Base-by-base conservation (phyloP, 23 red algal species). In the Gracilaria vermiculophylla region DNA sequence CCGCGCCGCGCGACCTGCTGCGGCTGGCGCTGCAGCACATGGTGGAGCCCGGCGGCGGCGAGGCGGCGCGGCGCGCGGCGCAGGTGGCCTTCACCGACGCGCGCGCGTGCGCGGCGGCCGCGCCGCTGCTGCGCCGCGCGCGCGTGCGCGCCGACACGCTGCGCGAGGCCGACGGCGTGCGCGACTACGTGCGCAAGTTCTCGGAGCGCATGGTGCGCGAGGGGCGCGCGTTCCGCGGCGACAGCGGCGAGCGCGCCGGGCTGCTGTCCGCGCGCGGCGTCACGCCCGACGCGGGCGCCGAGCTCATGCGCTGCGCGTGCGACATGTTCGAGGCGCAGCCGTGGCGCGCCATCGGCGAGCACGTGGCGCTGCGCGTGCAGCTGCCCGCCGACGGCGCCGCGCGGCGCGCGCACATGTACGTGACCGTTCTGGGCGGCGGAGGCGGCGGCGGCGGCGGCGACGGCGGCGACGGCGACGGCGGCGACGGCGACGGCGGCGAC, bases 141-240 rank as follows among this genome's bases (percentile, higher is more conserved):
- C 56, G 51, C 58, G 78, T 97, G 1, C 24, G 56, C 43, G 53
- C 52, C 0, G 65, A 53, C 1, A 88, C 78, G 2, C 72, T 97
- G 19, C 41, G 62, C 25, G 47, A 86, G 19, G 94, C 94, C 5
- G 90, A 92, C 58, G 94, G 94, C 37, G 19, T 93, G 15, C n/a
- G 20, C 11, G 73, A 92, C 16, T 92, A 93, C 36, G 66, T 93
- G 17, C 60, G 54, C 23, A 36, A 35, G 17, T 85, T 92, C 51
- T 97, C 94, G 10, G 50, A 85, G 28, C 81, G 56, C 42, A 49
- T 97, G 29, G 71, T 97, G 15, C 12, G 76, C 31, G 66, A 60
- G 12, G 51, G 83, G 0, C 82, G 55, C 23, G 94, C 88, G 0
- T 65, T 70, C 4, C 62, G 76, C 21, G 69, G 56, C 50, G 88